phyloP scores from a whole-genome alignment of 208 protist species.

The Wallacemonas sp. region DNA sequence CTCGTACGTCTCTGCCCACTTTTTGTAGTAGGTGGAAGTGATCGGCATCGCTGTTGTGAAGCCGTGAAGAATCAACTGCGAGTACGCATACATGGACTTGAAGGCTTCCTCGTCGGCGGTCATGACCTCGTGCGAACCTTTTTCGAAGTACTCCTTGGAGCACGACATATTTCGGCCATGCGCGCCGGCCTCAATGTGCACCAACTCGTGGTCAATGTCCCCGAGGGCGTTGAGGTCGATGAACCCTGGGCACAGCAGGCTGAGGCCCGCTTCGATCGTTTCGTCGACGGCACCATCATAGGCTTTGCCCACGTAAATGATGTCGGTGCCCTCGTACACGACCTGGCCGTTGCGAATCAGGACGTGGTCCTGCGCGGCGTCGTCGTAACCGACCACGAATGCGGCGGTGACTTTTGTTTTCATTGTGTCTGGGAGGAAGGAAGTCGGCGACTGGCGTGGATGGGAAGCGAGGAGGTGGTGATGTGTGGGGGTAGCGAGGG shows the following conservation, averaged over 20 bases:
- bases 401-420: conserved; percentile 11
- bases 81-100: conserved; percentile 13
- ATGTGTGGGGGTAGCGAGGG: neutral
- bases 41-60: conserved; percentile 13
- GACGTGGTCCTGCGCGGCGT: neutral
- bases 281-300: conserved; percentile 7
- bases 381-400: conserved; percentile 4
- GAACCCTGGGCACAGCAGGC: conserved; percentile 10
- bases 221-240: conserved; percentile 12
- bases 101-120: conserved; percentile 12
- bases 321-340: conserved; percentile 7
- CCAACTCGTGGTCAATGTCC: conserved; percentile 11
- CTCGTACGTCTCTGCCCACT: conserved; percentile 16
- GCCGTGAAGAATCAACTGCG: conserved; percentile 11
- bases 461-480: too few relatives aligned
- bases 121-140: conserved; percentile 11
- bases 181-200: conserved; percentile 9
- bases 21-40: conserved; percentile 16
- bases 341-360: conserved; percentile 9
- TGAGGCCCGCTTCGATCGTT: conserved; percentile 13
- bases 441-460: too few relatives aligned
- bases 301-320: conserved; percentile 1
- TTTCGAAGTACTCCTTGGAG: conserved; percentile 14
- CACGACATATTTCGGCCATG: conserved; percentile 2
- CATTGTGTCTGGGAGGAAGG: neutral